Evolutionary conservation across 2,329 filamentous ascomycete genomes (phyloP), one percentile per base, ranked within the genome.

Genomic region (Cladosporium sp.): DNA sequence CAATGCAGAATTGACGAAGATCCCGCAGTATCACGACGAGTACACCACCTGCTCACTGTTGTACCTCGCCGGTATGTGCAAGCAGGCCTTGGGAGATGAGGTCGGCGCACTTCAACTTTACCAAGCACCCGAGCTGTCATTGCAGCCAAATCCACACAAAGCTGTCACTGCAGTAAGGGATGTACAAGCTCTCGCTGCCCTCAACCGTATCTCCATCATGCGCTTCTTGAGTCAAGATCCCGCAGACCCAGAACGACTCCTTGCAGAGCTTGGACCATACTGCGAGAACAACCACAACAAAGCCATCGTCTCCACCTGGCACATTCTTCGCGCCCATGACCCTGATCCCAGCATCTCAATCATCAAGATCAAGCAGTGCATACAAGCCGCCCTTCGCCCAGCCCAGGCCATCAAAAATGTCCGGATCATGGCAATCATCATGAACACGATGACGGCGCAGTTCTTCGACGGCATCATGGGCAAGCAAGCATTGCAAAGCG

Each of bases 391-490:
- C 2, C 80, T 96, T 40, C 80, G 82, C 37, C 83, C 85, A 2
- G 87, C 89, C 12, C 87, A 87, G 62, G 77, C 78, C 7, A 85
- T 88, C 8, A 79, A 80, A 56, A 96, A 96, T 70, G 84, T 84
- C 28, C 89, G 95, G 62, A 87, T 92, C 55, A 81, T 91, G n/a
- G 87, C 87, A 48, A 88, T 97, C 62, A 86, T 88, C 5, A 83
- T 97, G 59, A 91, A 86, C 64, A 86, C 94, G 62, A 95, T 97
- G 88, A 88, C 89, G 53, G 85, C 83, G 67, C 83, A 86, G 52
- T 88, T 96, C 67, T 97, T 92, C 72, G 86, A 87, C 45, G 88
- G 88, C 59, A 87, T 92, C 13, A 84, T 95, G 3, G 91, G 91
- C 50, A 74, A 76, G 36, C 77, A 80, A 62, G 74, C 83, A 1